A percentile compares a stretch with the other conserved stretches of the same genome.
Evolutionary conservation across 2,329 filamentous ascomycete species (phyloP).

Genomic region (Hirsutella minnesotensis): DNA sequence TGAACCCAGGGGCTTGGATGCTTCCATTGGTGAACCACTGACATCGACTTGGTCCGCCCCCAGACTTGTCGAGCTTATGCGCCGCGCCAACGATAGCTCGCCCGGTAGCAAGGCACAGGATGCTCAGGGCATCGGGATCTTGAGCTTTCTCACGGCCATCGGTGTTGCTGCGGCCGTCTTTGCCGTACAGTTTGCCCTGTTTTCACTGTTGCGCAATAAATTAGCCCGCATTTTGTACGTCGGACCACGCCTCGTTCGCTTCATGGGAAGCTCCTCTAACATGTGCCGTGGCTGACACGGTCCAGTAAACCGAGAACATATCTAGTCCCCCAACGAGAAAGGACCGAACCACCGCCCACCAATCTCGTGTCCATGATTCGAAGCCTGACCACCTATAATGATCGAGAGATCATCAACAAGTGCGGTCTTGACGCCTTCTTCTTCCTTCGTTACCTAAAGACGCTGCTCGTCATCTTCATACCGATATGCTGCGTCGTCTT

Average conservation of each 20-base stretch:
- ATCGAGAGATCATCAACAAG: constrained; percentile 82
- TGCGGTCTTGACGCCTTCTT: constrained; percentile 96
- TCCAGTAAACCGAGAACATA: constrained; percentile 70
- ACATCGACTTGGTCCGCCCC: not conserved
- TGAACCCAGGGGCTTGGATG: not conserved
- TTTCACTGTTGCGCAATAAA: constrained; percentile 66
- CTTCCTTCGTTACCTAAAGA: constrained; percentile 75
- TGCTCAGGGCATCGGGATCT: constrained; percentile 28
- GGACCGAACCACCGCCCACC: constrained; percentile 60
- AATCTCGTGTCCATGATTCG: constrained; percentile 39
- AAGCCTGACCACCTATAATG: constrained; percentile 54
- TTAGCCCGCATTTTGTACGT: constrained; percentile 72
- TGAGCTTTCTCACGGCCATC: constrained; percentile 51
- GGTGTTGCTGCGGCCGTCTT: constrained; percentile 52
- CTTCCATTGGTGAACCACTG: not conserved
- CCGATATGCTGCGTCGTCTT: constrained; percentile 68
- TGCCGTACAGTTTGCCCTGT: constrained; percentile 53
- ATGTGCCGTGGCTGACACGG: not conserved
- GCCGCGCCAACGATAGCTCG: not conserved
- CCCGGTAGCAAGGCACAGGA: constrained; percentile 20
- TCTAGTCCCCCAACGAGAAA: constrained; percentile 73
- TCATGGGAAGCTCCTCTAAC: not conserved
- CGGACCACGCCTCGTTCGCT: not conserved
- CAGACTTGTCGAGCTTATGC: not conserved
- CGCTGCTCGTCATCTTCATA: constrained; percentile 79